Base-by-base conservation (phyloP, 352 stramenopile species). In the Aphanomyces stellatus region DNA sequence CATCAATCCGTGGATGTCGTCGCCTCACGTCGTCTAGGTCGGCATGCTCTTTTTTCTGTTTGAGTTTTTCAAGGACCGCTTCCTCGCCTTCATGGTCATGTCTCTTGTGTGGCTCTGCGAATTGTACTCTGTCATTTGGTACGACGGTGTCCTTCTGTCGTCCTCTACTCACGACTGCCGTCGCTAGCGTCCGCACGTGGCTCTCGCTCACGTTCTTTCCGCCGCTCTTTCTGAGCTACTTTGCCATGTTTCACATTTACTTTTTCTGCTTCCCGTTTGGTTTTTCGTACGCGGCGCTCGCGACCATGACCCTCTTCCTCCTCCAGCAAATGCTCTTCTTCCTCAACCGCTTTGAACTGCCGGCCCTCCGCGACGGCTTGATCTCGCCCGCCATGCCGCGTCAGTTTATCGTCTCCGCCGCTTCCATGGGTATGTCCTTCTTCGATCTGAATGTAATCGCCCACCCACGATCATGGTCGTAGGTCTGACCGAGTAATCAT, bases 21-120 rank as follows among this genome's bases (percentile, higher is more conserved):
- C 1, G 27, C 46, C 28, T 65, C 8, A 27, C n/a, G 19, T 30
- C 19, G 40, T 30, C 2, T 59, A 90, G 82, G 74, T 98, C 13
- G 96, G 96, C 1, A 97, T 98, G 76, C 78, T 97, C 25, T 98
- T 98, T 69, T 99, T 98, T 75, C 67, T 98, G 33, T 96, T 98
- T 72, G 94, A 98, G 70, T 80, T 96, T 57, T 98, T 98, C 81
- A 88, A 91, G 48, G 93, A 98, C 72, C 87, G 89, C 13, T 65
- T 98, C 4, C 65, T 98, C 7, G 89, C 92, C 0, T 96, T 97
- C 74, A 79, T 88, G 33, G 79, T 98, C 35, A 79, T 97, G 64
- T 85, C 75, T 22, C 74, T 97, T 33, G 85, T 98, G 40, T 96
- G 85, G 79, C 34, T 91, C 22, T 88, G 88, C 30, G 93, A 98